Evolutionary conservation across 495 filamentous ascomycete genomes (phyloP).

Genomic region (Diplogelasinospora grovesii): DNA sequence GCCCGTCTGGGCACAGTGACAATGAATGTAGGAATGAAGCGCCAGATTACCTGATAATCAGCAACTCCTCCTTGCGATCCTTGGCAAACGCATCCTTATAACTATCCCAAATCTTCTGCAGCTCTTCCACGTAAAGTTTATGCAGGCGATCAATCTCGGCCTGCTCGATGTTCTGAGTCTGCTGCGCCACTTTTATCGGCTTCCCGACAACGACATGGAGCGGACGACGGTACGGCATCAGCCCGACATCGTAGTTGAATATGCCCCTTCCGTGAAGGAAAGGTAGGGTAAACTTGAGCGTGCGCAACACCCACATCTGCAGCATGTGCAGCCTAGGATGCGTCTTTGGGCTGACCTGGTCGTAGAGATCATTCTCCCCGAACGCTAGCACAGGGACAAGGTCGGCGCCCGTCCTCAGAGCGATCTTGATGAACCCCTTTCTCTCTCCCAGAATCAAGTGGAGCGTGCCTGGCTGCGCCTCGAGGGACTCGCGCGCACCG

Average conservation of each 20-base stretch:
- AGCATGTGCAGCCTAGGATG: slow-evolving; percentile 69
- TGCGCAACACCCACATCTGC: slow-evolving; percentile 74
- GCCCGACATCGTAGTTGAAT: slow-evolving; percentile 94
- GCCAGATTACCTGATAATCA: slow-evolving; percentile 75
- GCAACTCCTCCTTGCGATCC: slow-evolving; percentile 64
- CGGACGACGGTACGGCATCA: slow-evolving; percentile 86
- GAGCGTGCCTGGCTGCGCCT: slow-evolving; percentile 69
- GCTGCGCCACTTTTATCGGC: slow-evolving; percentile 58
- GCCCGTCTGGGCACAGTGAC: too few species aligned
- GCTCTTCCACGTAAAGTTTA: slow-evolving; percentile 65
- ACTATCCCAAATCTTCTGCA: slow-evolving; percentile 75
- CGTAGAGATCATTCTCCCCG: slow-evolving; percentile 93
- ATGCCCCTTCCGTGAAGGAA: slow-evolving; percentile 85
- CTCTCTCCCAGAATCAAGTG: slow-evolving; percentile 71
- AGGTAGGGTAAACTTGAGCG: slow-evolving; percentile 89
- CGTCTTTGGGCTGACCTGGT: slow-evolving; percentile 64
- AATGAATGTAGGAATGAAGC: too few species aligned
- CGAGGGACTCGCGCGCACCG: slow-evolving; percentile 84
- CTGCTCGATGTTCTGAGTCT: slow-evolving; percentile 49
- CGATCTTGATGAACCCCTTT: slow-evolving; percentile 90
- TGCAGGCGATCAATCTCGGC: slow-evolving; percentile 77
- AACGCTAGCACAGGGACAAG: slow-evolving; percentile 87
- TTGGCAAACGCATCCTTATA: slow-evolving; percentile 83
- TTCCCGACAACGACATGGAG: slow-evolving; percentile 83
- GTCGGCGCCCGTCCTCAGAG: slow-evolving; percentile 82